These are phyloP conservation scores for Picochlorum sp. DNA, from an alignment of 139 green algal genomes.

Conservation along the genomic window DNA sequence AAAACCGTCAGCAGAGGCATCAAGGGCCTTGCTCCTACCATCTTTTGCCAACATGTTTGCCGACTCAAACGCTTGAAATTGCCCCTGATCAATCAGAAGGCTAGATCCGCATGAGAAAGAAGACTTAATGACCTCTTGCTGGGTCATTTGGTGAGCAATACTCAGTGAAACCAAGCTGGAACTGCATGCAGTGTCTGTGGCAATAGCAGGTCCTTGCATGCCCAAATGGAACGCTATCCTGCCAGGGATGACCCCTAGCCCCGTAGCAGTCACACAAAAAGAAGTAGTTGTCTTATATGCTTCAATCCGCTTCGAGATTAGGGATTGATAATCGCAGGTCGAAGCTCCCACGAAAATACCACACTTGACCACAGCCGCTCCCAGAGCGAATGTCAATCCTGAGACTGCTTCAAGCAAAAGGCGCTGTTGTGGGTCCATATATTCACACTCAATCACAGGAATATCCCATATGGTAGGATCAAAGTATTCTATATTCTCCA, in stretches of 20 bases:
- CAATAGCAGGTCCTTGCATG: slow-evolving; percentile 45
- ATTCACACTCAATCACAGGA: slow-evolving; percentile 32
- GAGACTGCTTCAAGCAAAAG: slow-evolving; percentile 35
- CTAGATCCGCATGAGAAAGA: slow-evolving; percentile 23
- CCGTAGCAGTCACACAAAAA: too few species aligned
- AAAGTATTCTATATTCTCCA: slow-evolving; percentile 42
- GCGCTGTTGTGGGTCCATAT: slow-evolving; percentile 55
- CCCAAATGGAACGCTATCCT: slow-evolving; percentile 22
- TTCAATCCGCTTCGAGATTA: not conserved
- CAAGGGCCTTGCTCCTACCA: slow-evolving; percentile 79
- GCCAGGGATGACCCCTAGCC: slow-evolving; percentile 19
- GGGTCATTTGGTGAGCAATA: slow-evolving; percentile 17
- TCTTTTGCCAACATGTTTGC: slow-evolving; percentile 34
- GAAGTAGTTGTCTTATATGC: not conserved
- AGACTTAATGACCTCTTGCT: not conserved
- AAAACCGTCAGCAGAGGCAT: slow-evolving; percentile 72
- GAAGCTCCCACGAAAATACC: slow-evolving; percentile 59
- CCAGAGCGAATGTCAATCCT: slow-evolving; percentile 7
- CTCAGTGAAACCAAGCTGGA: slow-evolving; percentile 11
- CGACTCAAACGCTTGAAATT: slow-evolving; percentile 19
- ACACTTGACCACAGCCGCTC: slow-evolving; percentile 21
- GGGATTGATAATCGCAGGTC: slow-evolving; percentile 12
- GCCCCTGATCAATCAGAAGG: slow-evolving; percentile 23
- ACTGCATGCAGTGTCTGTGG: slow-evolving; percentile 51
- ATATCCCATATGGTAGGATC: slow-evolving; percentile 47